Evolutionary conservation across 768 basidiomycete genomes (phyloP), one percentile per base, ranked within the genome.

Genomic region (Russula dissimulans): DNA sequence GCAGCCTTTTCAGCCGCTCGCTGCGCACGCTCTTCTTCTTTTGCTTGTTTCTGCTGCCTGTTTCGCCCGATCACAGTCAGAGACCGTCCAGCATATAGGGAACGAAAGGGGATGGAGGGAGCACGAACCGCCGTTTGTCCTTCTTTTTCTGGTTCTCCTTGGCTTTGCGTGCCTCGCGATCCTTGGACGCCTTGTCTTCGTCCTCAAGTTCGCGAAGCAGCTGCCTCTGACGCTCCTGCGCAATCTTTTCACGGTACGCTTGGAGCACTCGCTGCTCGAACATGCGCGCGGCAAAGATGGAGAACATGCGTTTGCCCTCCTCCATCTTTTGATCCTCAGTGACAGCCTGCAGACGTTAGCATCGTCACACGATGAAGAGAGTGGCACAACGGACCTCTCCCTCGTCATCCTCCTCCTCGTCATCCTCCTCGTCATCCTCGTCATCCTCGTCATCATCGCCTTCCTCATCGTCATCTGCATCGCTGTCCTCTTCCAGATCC

Each of bases 291-390:
- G 97, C 97, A 68, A 99, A 99, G 74, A 99, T 97, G 65, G 93
- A 94, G 78, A 99, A 99, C 97, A 99, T 99, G 53, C 91, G 84
- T 73, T 95, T 93, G 66, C 97, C 97, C 75, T 98, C 97, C 73
- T 97, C 95, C 89, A 95, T 95, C 75, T 95, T 95, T 75, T 97
- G 91, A 73, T 92, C 90, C 72, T 97, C 95, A 3, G 95, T 94
- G 82, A 95, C 83, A 49, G 81, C 77, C 85, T 87, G 65, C 64
- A 57, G 36, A 22, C 54, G 54, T 60, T 49, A 66, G 59, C 14
- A 63, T 54, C 59, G 48, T 53, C 62, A 51, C 22, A 62, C 57
- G 44, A 43, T 38, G 38, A 29, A 49, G 61, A 26, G 34, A 29
- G n/a, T 45, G 11, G 49, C 39, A 34, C 3, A 34, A 65, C 57